phyloP scores from a whole-genome alignment of 768 basidiomycete genomes.

The Lentinula edodes region DNA sequence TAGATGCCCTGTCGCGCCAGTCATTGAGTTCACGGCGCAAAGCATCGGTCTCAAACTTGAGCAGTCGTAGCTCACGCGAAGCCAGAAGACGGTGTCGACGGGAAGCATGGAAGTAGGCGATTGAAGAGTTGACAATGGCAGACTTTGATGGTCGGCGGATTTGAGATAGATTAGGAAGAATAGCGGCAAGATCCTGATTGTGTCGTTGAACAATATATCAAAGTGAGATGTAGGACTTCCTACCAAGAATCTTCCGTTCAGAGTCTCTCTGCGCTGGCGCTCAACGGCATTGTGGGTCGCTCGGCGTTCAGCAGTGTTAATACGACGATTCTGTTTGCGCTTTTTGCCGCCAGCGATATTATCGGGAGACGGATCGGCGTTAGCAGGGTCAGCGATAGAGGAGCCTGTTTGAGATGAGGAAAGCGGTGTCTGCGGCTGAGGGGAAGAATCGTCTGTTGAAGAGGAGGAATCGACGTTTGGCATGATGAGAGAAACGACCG shows the following conservation, averaged over 20 bases:
- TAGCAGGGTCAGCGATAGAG: constrained; percentile 29
- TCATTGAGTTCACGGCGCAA: constrained; percentile 90
- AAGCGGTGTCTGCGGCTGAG: constrained; percentile 12
- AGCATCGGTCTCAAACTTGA: constrained; percentile 80
- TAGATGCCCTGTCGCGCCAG: constrained; percentile 75
- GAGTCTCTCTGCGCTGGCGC: constrained; percentile 84
- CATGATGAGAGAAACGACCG: constrained; percentile 1
- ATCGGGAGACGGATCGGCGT: constrained; percentile 17
- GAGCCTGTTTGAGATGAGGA: constrained; percentile 26
- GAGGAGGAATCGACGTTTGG: not conserved
- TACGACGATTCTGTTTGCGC: constrained; percentile 81
- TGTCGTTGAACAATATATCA: not conserved
- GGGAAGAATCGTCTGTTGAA: not conserved
- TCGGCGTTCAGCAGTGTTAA: constrained; percentile 94
- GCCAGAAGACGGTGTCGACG: constrained; percentile 78
- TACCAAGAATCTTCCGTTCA: constrained; percentile 89
- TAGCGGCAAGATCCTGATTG: constrained; percentile 79
- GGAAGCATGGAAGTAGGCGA: constrained; percentile 80
- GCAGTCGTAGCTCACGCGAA: constrained; percentile 72
- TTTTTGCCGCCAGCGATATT: constrained; percentile 29
- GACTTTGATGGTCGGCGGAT: constrained; percentile 95
- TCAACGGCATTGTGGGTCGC: constrained; percentile 98
- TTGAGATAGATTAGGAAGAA: constrained; percentile 86
- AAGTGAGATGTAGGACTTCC: not conserved
- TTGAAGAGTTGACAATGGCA: constrained; percentile 93